phyloP scores from a whole-genome alignment of 768 basidiomycete species.

The Gymnopilus junonius region DNA sequence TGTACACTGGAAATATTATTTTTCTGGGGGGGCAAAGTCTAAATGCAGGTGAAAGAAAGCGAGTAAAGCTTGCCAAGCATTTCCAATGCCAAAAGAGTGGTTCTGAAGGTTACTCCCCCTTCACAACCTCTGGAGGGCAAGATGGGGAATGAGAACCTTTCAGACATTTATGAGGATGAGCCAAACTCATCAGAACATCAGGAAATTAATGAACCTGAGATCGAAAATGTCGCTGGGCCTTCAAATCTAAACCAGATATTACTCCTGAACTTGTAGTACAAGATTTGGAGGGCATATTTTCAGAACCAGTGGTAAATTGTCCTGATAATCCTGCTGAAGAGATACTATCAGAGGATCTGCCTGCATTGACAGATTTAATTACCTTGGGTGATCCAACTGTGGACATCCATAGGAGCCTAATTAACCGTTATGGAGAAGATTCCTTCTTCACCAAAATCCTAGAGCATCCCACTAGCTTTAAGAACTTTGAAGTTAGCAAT shows the following conservation, averaged over 20 bases:
- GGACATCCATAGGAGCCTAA: slow-evolving; percentile 5
- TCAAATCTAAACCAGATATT: background rate
- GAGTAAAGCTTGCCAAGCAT: too few relatives aligned
- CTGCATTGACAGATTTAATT: background rate
- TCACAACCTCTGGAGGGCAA: slow-evolving; percentile 7
- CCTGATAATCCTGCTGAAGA: background rate
- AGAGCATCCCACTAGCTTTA: slow-evolving; percentile 11
- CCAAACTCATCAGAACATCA: background rate
- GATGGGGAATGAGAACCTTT: background rate
- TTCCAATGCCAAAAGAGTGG: too few relatives aligned
- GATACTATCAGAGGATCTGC: slow-evolving; percentile 7
- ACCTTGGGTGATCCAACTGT: background rate
- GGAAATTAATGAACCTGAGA: background rate
- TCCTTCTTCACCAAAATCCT: slow-evolving; percentile 19
- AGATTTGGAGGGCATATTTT: background rate
- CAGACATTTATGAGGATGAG: background rate
- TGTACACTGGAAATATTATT: background rate
- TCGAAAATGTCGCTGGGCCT: background rate
- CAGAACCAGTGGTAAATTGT: background rate
- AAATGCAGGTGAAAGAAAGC: background rate
- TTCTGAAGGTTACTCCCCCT: background rate
- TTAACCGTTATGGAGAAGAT: slow-evolving; percentile 11
- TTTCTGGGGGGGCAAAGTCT: background rate
- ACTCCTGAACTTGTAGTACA: background rate
- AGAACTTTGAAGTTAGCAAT: slow-evolving; percentile 16